Evolutionary conservation across 805 yeast genomes (phyloP).

Genomic region (Hanseniaspora guilliermondii): DNA sequence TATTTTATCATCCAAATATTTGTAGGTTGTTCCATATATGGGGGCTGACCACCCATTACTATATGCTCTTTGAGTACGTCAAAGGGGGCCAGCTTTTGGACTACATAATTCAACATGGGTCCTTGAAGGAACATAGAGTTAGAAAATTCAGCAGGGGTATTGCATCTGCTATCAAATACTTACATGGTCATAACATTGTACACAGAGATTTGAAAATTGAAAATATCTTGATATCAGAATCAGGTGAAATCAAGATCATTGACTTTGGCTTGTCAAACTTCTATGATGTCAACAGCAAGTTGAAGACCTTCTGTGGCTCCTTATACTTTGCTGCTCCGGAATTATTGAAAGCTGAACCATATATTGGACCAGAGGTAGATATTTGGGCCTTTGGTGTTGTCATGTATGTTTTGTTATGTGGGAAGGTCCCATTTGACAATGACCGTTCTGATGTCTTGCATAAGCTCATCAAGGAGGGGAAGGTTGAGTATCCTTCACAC

Average conservation of each 20-base stretch:
- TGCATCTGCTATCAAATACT: constrained; percentile 83
- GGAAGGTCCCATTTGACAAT: constrained; percentile 96
- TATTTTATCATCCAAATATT: constrained; percentile 82
- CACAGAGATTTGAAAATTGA: constrained; percentile 95
- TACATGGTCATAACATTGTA: constrained; percentile 88
- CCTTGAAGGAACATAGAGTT: constrained; percentile 85
- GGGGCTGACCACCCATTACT: constrained; percentile 92
- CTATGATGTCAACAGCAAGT: constrained; percentile 54
- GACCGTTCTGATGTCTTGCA: constrained; percentile 83
- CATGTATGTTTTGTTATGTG: constrained; percentile 86
- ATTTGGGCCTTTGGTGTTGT: constrained; percentile 98
- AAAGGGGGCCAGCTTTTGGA: constrained; percentile 97
- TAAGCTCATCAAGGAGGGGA: constrained; percentile 83
- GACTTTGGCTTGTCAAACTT: constrained; percentile 92
- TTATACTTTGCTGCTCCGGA: constrained; percentile 98
- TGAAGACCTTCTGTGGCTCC: constrained; percentile 94
- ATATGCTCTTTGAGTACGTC: constrained; percentile 91
- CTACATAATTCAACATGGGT: constrained; percentile 92
- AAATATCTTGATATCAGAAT: constrained; percentile 83
- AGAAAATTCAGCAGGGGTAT: constrained; percentile 90
- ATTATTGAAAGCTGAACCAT: constrained; percentile 79
- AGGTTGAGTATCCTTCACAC: constrained; percentile 79
- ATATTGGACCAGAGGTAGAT: constrained; percentile 93
- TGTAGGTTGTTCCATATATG: constrained; percentile 87
- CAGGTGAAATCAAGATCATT: constrained; percentile 88